These are phyloP conservation scores for Gossypium davidsonii DNA, from an alignment of 441 rosid species.

Conservation along the genomic window DNA sequence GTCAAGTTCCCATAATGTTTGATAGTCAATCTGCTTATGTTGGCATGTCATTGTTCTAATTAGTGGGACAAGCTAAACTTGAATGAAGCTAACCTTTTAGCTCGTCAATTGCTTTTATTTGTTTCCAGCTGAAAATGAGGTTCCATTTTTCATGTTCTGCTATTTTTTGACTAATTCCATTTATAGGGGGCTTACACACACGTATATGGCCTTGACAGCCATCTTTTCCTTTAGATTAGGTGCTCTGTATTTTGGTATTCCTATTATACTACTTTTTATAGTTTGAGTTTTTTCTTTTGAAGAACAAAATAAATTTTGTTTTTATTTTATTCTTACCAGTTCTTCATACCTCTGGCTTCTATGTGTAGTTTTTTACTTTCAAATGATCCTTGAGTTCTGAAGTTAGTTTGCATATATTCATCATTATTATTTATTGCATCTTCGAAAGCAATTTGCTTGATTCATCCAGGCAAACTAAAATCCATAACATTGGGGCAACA, in stretches of 20 bases:
- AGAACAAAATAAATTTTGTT: background rate
- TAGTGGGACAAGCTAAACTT: background rate
- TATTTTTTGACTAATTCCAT: background rate
- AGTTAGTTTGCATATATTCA: background rate
- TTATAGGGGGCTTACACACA: background rate
- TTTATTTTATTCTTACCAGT: background rate
- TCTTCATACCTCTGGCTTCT: background rate
- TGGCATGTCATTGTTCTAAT: background rate
- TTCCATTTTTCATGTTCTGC: background rate
- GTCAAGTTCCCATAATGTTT: background rate
- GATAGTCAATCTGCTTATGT: background rate
- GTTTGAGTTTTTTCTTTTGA: background rate
- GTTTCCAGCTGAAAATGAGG: too few relatives aligned
- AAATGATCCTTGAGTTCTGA: background rate
- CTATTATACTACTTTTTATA: background rate
- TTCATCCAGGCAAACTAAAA: slow-evolving; percentile 76
- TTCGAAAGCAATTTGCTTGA: slow-evolving; percentile 9
- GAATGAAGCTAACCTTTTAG: too few relatives aligned
- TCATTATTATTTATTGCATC: slow-evolving; percentile 10
- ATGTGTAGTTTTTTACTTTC: background rate
- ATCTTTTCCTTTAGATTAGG: background rate
- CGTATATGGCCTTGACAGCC: background rate
- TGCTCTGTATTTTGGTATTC: background rate
- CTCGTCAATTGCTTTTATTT: too few relatives aligned
- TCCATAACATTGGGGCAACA: slow-evolving; percentile 83